Evolutionary conservation across 2,329 filamentous ascomycete genomes (phyloP), one percentile per base, ranked within the genome.

Genomic region (Ceratocystis smalleyi): DNA sequence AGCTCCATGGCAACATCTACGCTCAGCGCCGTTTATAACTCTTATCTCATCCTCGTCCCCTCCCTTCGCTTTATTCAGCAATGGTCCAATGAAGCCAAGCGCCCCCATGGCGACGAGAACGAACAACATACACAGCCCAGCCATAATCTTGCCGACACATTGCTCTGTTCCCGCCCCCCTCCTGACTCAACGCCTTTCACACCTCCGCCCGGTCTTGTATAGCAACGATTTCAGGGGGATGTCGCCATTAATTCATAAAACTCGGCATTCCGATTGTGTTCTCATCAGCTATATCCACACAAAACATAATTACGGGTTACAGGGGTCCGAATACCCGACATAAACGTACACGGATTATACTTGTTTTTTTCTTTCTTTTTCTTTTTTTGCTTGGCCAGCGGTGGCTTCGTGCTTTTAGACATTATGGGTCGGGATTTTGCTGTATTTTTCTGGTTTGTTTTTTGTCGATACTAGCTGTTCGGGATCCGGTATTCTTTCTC

Each of bases 381-480:
- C 35, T 12, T 40, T 55, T 55, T 55, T 55, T 55, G 27, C 51
- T 32, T 55, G 22, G 51, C 27, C 51, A 55, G 51, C 51, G 51
- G 22, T 55, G 51, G 51, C 51, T 55, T 55, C 30, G 51, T 55
- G 51, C 22, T 55, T 55, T 27, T 55, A 55, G 51, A 55, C 45
- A 32, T 55, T 30, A 19, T 55, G 51, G 27, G 27, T 55, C 27
- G 51, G 51, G 10, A 30, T 55, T 55, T 22, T 27, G 17, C 1
- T 55, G 22, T 30, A 15, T 55, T 55, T 55, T 30, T 55, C 30
- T 30, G 51, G 24, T 22, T 55, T 27, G 8, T 55, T 30, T 30
- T 17, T 5, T 22, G n/a, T 17, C 51, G 22, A 30, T 17, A 55
- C 8, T 55, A 27, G 27, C 51, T 22, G 19, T 30, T 55, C 12